Conservation (phyloP, 805 yeast genomes). For the Ogataea pilisensis region DNA sequence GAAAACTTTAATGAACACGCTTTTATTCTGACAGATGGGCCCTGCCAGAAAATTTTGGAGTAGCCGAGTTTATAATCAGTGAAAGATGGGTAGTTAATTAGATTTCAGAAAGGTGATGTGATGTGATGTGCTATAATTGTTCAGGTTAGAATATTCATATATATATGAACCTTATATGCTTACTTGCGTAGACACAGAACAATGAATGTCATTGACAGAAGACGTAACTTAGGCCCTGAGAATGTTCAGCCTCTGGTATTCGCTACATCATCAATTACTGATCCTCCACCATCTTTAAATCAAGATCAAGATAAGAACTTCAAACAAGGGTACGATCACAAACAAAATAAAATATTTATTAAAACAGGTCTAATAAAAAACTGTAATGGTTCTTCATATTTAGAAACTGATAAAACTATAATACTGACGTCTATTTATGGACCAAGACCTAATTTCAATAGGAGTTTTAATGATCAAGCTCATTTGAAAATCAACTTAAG, state of each 20-base stretch:
- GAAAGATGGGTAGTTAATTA: too few relatives aligned
- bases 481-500: slow-evolving; percentile 28
- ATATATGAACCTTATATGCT: neutral
- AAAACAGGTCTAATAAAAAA: slow-evolving; percentile 64
- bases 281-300: slow-evolving; percentile 13
- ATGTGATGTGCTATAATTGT: too few relatives aligned
- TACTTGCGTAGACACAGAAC: neutral
- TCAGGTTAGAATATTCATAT: neutral
- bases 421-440: slow-evolving; percentile 77
- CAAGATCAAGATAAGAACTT: slow-evolving; percentile 1
- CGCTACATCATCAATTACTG: slow-evolving; percentile 17
- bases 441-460: slow-evolving; percentile 63
- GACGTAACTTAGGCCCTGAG: slow-evolving; percentile 81
- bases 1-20: too few relatives aligned
- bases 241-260: slow-evolving; percentile 54
- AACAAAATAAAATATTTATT: slow-evolving; percentile 40
- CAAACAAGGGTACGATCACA: slow-evolving; percentile 14
- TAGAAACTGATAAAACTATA: slow-evolving; percentile 62
- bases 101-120: too few relatives aligned
- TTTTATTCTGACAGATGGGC: too few relatives aligned
- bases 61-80: too few relatives aligned
- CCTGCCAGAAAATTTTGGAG: too few relatives aligned
- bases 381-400: slow-evolving; percentile 78
- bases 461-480: slow-evolving; percentile 31
- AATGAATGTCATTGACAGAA: slow-evolving; percentile 58